Conservation (phyloP, 768 basidiomycete genomes). For the Cystobasidium tubakii region DNA sequence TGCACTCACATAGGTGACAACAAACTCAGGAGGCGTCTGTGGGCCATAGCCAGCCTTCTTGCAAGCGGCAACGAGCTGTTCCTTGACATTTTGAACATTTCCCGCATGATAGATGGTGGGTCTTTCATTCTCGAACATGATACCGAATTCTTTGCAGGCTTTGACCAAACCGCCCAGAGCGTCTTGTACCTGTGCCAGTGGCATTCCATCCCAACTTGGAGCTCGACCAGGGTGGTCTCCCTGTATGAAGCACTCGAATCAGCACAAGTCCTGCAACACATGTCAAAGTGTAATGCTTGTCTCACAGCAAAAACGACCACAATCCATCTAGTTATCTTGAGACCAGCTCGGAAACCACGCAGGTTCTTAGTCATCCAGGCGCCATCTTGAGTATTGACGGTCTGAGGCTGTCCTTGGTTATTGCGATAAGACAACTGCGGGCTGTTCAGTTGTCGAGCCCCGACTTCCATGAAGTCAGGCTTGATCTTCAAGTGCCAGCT, state of each 20-base stretch:
- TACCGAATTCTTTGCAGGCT: constrained; percentile 20
- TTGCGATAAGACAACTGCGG: background rate
- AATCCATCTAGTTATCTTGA: background rate
- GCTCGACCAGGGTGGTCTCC: background rate
- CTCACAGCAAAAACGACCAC: background rate
- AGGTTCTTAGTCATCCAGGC: constrained; percentile 5
- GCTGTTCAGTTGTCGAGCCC: background rate
- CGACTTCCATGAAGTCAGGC: constrained; percentile 11
- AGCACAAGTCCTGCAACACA: background rate
- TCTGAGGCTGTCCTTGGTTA: background rate
- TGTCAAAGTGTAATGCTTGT: background rate
- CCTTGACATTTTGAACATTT: background rate
- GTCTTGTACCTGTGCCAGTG: background rate
- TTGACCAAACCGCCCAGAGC: background rate
- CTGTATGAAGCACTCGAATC: background rate
- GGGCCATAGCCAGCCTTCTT: constrained; percentile 20
- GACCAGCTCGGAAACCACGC: background rate
- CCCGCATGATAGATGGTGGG: constrained; percentile 5
- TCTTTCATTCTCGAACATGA: background rate
- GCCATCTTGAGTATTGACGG: background rate
- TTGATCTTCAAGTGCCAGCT: background rate
- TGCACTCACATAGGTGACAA: constrained; percentile 16
- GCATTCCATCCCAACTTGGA: background rate
- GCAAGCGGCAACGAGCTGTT: background rate
- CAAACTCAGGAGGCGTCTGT: background rate